Percentiles rank a stretch among this genome's conserved stretches.
phyloP scores from a whole-genome alignment of 306 rosid species.

The Carpinus fangiana region DNA sequence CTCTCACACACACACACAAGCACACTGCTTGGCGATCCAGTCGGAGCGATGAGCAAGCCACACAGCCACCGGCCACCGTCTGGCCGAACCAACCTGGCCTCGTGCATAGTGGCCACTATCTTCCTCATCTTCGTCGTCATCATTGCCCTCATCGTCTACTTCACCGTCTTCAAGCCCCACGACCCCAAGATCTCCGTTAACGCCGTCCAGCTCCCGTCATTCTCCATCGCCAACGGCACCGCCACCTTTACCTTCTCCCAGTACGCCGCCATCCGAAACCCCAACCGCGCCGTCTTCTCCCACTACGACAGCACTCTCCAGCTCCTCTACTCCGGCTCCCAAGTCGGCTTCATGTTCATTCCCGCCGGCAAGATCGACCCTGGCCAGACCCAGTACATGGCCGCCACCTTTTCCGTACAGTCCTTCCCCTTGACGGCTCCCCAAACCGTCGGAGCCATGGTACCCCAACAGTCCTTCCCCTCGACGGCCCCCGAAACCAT shows the following conservation, averaged over 20 bases:
- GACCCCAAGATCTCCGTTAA: conserved; percentile 67
- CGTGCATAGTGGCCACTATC: conserved; percentile 78
- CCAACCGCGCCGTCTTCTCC: conserved; percentile 68
- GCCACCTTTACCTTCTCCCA: conserved; percentile 85
- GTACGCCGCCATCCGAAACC: conserved; percentile 73
- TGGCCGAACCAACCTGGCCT: conserved; percentile 86
- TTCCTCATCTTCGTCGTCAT: conserved; percentile 65
- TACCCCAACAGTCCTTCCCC: conserved; percentile 51
- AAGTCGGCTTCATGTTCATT: conserved; percentile 89
- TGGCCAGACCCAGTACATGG: conserved; percentile 67
- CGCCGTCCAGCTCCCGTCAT: conserved; percentile 80
- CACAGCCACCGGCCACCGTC: conserved; percentile 49
- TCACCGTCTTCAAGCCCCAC: conserved; percentile 77
- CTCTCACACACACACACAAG: background rate
- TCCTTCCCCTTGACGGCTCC: conserved; percentile 57
- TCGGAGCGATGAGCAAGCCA: conserved; percentile 49
- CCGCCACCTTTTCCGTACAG: conserved; percentile 72
- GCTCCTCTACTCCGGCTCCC: conserved; percentile 71
- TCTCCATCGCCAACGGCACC: conserved; percentile 62
- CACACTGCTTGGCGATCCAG: conserved; percentile 9
- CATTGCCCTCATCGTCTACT: conserved; percentile 58
- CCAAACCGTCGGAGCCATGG: conserved; percentile 18
- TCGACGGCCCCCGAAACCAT: conserved; percentile 32
- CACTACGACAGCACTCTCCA: conserved; percentile 89
- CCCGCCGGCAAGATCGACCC: conserved; percentile 83